A percentile compares a stretch with the other conserved stretches of the same genome.
These are phyloP conservation scores for Globisporangium yorkense DNA, from an alignment of 352 stramenopile species.

Conservation along the genomic window DNA sequence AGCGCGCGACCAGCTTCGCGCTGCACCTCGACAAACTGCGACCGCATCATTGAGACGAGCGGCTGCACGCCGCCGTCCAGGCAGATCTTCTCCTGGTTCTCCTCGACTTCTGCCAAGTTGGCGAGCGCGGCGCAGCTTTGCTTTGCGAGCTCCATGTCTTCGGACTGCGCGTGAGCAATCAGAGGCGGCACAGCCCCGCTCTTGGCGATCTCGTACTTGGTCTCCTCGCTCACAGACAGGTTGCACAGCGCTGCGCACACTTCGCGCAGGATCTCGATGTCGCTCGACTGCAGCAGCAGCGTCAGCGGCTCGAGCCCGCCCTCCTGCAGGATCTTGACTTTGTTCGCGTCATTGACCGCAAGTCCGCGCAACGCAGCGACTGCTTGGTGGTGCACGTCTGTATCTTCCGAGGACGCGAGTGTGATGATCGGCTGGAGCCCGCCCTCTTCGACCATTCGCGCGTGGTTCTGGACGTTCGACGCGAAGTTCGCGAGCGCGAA, in stretches of 20 bases:
- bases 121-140: conserved; percentile 91
- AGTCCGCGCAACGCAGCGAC: conserved; percentile 92
- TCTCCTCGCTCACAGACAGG: conserved; percentile 93
- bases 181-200: conserved; percentile 88
- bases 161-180: conserved; percentile 88
- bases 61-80: conserved; percentile 88
- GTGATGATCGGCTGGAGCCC: conserved; percentile 94
- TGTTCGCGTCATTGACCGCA: conserved; percentile 87
- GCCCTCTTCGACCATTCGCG: conserved; percentile 92
- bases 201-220: conserved; percentile 97
- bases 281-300: conserved; percentile 83
- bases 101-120: conserved; percentile 93
- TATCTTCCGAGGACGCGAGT: conserved; percentile 87
- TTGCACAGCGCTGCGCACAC: conserved; percentile 94
- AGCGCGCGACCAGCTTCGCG: conserved; percentile 88
- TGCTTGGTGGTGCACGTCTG: conserved; percentile 93
- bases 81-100: conserved; percentile 95
- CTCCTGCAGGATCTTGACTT: conserved; percentile 97
- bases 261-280: conserved; percentile 93
- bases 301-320: conserved; percentile 92
- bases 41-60: conserved; percentile 93
- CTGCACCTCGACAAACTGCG: conserved; percentile 93
- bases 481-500: conserved; percentile 94
- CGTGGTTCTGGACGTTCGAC: conserved; percentile 91
- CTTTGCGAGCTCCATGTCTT: conserved; percentile 90